phyloP scores from a whole-genome alignment of 2,329 filamentous ascomycete species.

The Phialophora verrucosa region DNA sequence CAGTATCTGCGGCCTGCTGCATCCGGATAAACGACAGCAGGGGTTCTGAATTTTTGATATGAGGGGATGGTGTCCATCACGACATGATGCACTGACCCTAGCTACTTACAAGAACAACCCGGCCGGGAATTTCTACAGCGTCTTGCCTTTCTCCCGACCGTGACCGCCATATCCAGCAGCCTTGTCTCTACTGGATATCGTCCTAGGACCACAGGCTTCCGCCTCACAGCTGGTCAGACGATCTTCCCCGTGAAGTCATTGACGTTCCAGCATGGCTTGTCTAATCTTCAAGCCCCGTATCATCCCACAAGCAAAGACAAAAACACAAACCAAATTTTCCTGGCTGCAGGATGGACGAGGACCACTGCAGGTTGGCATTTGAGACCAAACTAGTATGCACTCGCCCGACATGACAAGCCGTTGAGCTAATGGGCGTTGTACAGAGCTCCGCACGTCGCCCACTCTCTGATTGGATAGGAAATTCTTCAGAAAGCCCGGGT shows the following conservation, averaged over 20 bases:
- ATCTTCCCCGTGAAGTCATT: neutral
- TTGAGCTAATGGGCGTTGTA: constrained; percentile 29
- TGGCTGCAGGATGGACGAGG: constrained; percentile 22
- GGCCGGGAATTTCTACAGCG: neutral
- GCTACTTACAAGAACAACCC: constrained; percentile 10
- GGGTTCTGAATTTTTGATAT: constrained; percentile 1
- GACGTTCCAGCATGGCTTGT: constrained; percentile 17
- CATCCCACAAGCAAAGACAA: constrained; percentile 22
- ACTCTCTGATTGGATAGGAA: constrained; percentile 26
- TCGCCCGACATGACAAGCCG: constrained; percentile 29
- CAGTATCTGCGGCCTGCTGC: constrained; percentile 3
- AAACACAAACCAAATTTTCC: constrained; percentile 28
- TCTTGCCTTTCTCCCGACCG: neutral
- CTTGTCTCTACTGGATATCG: neutral
- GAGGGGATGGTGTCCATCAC: constrained; percentile 5
- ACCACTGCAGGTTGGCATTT: constrained; percentile 36
- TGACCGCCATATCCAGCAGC: constrained; percentile 3
- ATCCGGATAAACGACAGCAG: constrained; percentile 2
- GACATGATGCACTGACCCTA: constrained; percentile 9
- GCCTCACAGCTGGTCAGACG: neutral
- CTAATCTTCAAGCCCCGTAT: constrained; percentile 17
- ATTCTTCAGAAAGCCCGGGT: constrained; percentile 23
- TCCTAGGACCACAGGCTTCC: neutral
- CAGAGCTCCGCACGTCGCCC: constrained; percentile 25
- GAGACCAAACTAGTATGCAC: constrained; percentile 31